Conservation (phyloP, 1,139 yeast genomes). For the Blastobotrys illinoisensis region DNA sequence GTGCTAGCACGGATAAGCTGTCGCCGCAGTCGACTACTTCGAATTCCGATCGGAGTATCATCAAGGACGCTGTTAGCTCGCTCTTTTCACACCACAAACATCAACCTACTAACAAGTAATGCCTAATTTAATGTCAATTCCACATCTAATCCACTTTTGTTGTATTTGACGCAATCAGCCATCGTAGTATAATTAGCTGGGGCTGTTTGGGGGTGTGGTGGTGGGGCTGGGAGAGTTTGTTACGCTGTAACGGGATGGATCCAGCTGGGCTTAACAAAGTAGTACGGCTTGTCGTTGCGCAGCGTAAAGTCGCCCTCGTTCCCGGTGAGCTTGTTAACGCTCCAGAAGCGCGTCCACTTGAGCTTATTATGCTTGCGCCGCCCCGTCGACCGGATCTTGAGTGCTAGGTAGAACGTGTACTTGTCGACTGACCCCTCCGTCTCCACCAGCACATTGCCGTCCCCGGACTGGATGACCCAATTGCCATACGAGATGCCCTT, state of each 20-base stretch:
- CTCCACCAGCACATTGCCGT: conserved; percentile 50
- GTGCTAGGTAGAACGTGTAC: conserved; percentile 58
- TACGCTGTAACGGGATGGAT: background rate
- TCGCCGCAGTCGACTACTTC: background rate
- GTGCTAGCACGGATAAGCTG: background rate
- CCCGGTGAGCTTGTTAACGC: conserved; percentile 48
- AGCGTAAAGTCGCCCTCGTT: conserved; percentile 51
- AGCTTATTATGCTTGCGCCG: conserved; percentile 57
- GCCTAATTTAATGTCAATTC: background rate
- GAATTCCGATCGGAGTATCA: background rate
- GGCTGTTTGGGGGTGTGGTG: too few relatives aligned
- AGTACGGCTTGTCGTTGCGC: conserved; percentile 69
- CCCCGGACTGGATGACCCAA: conserved; percentile 48
- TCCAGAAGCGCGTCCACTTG: conserved; percentile 59
- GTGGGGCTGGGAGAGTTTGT: too few relatives aligned
- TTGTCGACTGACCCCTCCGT: conserved; percentile 57
- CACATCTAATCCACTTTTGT: too few relatives aligned
- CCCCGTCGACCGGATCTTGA: conserved; percentile 54
- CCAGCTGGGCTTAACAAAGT: conserved; percentile 36
- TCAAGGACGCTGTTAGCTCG: background rate
- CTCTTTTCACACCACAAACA: background rate
- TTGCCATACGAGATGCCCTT: conserved; percentile 39
- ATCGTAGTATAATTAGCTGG: too few relatives aligned
- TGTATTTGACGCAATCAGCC: too few relatives aligned
- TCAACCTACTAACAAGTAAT: background rate